Evolutionary conservation across 2,329 filamentous ascomycete species (phyloP), one percentile per base, ranked within the genome.

Genomic region (Purpureocillium takamizusanense): DNA sequence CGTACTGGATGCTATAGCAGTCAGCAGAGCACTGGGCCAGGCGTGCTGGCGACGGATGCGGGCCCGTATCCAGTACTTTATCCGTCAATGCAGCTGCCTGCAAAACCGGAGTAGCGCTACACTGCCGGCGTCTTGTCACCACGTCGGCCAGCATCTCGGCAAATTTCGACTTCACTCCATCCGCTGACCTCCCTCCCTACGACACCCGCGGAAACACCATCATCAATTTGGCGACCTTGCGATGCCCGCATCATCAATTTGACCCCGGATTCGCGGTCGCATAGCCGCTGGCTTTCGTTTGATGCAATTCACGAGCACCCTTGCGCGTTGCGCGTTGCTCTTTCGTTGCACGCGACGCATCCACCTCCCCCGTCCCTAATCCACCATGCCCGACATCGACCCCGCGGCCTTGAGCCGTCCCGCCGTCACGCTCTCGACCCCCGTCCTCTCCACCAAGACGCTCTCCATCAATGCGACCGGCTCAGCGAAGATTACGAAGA

Each of bases 301-400:
- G 47, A 63, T 66, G 62, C 57, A 54, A 56, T 62, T 58, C 61
- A 67, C 68, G 63, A 62, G 48, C 55, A 53, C 42, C 48, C 52
- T 57, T 55, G 52, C 57, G 56, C 62, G 56, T 57, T 56, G 65
- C 63, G 65, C 65, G 59, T 64, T 61, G 65, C 65, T 58, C 46
- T 45, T 55, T 51, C 53, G 59, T 57, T 57, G 65, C 63, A 63
- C 66, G 70, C 70, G 69, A 69, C 66, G 50, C 49, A 44, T 51
- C 50, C 52, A 49, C 48, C 54, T 49, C 51, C 46, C 46, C 51
- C 44, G 46, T 47, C 47, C 45, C 40, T 44, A 44, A 36, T 39
- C 49, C 52, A 55, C 52, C 48, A 82, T 82, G 78, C 77, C 78
- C 52, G 78, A 82, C 63, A 82, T 83, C 63, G 78, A 82, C 66